Evolutionary conservation across 129 eudicot species (phyloP), one percentile per base, ranked within the genome.

Genomic region (Erigeron canadensis): DNA sequence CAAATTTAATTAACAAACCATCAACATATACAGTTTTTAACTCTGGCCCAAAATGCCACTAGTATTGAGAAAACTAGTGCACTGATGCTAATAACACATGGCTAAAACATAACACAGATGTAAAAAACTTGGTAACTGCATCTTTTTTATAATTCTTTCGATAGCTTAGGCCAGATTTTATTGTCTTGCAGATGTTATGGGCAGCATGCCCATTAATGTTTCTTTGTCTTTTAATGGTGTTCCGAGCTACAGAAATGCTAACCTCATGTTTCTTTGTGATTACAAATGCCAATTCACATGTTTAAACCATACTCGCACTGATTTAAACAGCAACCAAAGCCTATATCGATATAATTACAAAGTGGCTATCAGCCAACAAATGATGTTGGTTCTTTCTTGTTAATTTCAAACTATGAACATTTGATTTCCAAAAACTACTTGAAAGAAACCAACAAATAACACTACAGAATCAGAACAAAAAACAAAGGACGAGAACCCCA

Each of bases 291-390:
- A 51, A 6, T 28, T 28, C 34, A 28, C 22, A 53, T 6, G 23
- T 53, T 22, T 53, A 53, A n/a, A 43, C 18, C 16, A 17, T 75
- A 58, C 73, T 53, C 55, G 54, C 57, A 54, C 34, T 28, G 34
- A 28, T 28, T 75, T 40, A 8, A 59, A 72, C 65, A 58, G 55
- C 74, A 79, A 72, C 8, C 75, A 78, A 73, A 77, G 73, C 75
- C 60, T 78, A 69, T 17, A 76, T 23, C 44, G 44, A 74, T 63
- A 54, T 71, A 75, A 69, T 73, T 74, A 80, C 64, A 59, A 60
- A 72, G 56, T 65, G 64, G 76, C 72, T 73, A 73, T 77, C 70
- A 70, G 81, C 77, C 85, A 82, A 73, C 73, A 79, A 78, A 63
- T 77, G 55, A 82, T 57, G 60, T 63, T 58, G 75, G 71, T 82